Base-by-base conservation (phyloP, 306 rosid species). In the Corylus avellana region DNA sequence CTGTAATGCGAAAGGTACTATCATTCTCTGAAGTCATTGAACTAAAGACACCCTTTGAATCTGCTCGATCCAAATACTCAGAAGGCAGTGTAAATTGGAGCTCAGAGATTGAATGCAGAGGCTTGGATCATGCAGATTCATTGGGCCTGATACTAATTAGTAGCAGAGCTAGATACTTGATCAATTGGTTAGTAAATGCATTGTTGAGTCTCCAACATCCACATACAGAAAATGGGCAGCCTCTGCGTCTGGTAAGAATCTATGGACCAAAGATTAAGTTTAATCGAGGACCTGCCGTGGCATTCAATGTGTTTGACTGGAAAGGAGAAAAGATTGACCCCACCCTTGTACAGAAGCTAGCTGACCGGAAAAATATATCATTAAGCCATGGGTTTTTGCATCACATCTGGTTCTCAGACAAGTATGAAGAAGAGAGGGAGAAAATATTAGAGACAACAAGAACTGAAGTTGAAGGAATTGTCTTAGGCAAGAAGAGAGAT, bases 251-350 rank as follows among this genome's bases (percentile, higher is more conserved):
- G 7, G 85, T 94, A 57, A 89, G 81, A 85, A 87, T 94, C 49
- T 92, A 92, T 74, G 97, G 98, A 16, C 93, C 97, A 1, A 89
- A 89, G 56, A 58, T 92, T 10, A 84, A 74, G 42, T 27, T 81
- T 7, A 85, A 87, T n/a, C 86, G 97, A 78, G 98, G 98, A 44
- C 88, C 91, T 1, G 74, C 89, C 0, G 32, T 94, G 48, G 97
- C 97, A 10, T 94, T 94, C 82, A 94, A 94, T 61, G 74, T 94
- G 12, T 94, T 92, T 76, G 98, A 94, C 25, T 94, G 98, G 97
- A 92, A 91, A 85, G 97, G 97, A 49, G 97, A 94, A 39, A 92
- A 91, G 57, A 79, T 92, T 44, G 87, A 94, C 58, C 94, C 97
- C 3, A 3, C 20, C 0, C 76, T 94, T 16, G 97, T 94, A 17